phyloP scores from a whole-genome alignment of 2,329 filamentous ascomycete genomes.

The Dissoconium aciculare region DNA sequence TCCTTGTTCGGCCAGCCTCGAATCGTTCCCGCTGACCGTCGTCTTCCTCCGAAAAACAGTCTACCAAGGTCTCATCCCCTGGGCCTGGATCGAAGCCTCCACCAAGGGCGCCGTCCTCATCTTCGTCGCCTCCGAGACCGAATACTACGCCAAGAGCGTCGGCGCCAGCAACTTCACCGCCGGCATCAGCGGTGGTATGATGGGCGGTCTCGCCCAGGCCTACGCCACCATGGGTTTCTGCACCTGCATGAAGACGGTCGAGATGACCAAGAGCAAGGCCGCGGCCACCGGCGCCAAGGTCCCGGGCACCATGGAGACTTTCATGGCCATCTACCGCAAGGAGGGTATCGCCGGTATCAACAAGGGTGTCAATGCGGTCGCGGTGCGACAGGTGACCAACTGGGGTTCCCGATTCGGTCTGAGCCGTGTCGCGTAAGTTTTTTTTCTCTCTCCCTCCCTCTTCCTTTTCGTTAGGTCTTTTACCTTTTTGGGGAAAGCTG shows the following conservation, averaged over 20 bases:
- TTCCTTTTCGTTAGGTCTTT: neutral
- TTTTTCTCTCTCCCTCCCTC: neutral
- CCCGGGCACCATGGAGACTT: constrained; percentile 82
- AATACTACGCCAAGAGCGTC: constrained; percentile 67
- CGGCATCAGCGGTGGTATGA: constrained; percentile 83
- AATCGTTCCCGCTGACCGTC: too few species aligned
- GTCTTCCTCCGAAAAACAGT: too few species aligned
- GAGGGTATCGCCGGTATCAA: constrained; percentile 96
- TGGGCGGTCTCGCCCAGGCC: constrained; percentile 88
- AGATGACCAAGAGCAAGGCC: constrained; percentile 97
- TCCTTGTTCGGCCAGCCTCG: too few species aligned
- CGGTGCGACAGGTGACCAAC: constrained; percentile 98
- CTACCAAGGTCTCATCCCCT: constrained; percentile 98
- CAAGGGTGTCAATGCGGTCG: constrained; percentile 95
- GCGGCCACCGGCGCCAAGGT: constrained; percentile 69
- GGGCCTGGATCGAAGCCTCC: constrained; percentile 99
- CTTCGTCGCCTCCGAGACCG: constrained; percentile 96
- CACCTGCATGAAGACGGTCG: constrained; percentile 99
- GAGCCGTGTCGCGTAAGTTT: constrained; percentile 54
- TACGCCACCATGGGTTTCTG: constrained; percentile 99
- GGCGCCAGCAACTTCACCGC: constrained; percentile 77
- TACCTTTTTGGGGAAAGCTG: too few species aligned
- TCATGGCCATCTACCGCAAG: constrained; percentile 90
- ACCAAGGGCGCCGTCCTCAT: constrained; percentile 98
- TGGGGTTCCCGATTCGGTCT: constrained; percentile 96